A percentile compares a stretch with the other conserved stretches of the same genome.
Evolutionary conservation across 805 yeast species (phyloP).

Genomic region (Sporopachydermia lactativora): DNA sequence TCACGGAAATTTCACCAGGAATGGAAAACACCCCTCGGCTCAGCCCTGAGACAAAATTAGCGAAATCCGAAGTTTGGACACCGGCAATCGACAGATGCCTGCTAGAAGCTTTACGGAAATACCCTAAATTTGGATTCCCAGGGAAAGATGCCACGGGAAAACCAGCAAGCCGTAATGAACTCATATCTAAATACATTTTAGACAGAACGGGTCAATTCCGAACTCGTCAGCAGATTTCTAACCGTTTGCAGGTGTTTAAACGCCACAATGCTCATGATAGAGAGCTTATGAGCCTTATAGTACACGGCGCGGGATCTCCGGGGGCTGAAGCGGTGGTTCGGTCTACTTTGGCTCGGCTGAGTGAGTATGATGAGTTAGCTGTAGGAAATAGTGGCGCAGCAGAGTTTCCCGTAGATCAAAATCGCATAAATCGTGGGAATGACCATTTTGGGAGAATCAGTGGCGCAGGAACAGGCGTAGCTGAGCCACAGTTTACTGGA

Average conservation of each 20-base stretch:
- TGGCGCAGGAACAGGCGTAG: too few species aligned
- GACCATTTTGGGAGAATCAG: too few species aligned
- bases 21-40: background rate
- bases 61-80: constrained; percentile 41
- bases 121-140: constrained; percentile 78
- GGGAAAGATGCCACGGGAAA: constrained; percentile 76
- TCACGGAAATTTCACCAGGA: background rate
- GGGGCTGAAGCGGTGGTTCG: constrained; percentile 7
- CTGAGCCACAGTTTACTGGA: background rate
- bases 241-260: constrained; percentile 93
- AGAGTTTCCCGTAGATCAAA: background rate
- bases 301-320: constrained; percentile 18
- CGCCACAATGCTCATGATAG: constrained; percentile 30
- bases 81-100: constrained; percentile 57
- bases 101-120: constrained; percentile 58
- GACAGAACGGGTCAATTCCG: constrained; percentile 68
- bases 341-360: constrained; percentile 13
- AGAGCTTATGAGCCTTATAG: constrained; percentile 19
- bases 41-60: background rate
- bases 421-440: background rate
- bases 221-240: constrained; percentile 83
- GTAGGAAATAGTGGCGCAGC: background rate
- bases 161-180: constrained; percentile 86
- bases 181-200: constrained; percentile 71
- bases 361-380: constrained; percentile 10